Percentiles rank a stretch among this genome's conserved stretches.
phyloP scores from a whole-genome alignment of 2,329 filamentous ascomycete species.

The Exophiala xenobiotica region DNA sequence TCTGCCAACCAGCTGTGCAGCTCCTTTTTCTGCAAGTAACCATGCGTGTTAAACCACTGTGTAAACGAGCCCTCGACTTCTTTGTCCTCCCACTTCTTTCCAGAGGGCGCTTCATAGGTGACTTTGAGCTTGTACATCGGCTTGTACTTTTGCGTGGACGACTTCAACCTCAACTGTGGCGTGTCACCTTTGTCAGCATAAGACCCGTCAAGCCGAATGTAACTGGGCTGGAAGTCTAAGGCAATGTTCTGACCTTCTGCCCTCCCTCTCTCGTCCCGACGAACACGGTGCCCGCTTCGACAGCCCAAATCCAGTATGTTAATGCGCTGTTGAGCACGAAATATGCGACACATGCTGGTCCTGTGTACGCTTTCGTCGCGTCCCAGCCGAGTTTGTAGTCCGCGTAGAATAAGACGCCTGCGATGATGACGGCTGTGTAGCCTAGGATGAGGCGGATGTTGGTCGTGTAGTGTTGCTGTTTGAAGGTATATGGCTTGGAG shows the following conservation, averaged over 20 bases:
- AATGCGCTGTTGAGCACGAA: conserved; percentile 73
- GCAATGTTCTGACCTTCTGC: conserved; percentile 59
- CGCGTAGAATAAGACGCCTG: conserved; percentile 80
- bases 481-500: conserved; percentile 62
- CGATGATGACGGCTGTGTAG: conserved; percentile 76
- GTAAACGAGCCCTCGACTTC: conserved; percentile 59
- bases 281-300: conserved; percentile 82
- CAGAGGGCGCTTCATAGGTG: conserved; percentile 40
- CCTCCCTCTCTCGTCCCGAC: conserved; percentile 69
- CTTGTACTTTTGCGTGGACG: conserved; percentile 72
- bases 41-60: conserved; percentile 59
- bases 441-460: conserved; percentile 83
- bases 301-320: conserved; percentile 78
- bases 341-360: conserved; percentile 76
- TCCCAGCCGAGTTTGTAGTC: conserved; percentile 94
- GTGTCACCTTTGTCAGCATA: no score
- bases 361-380: conserved; percentile 75
- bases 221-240: no score
- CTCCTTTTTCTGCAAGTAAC: conserved; percentile 60
- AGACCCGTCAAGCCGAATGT: no score
- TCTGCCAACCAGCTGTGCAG: conserved; percentile 62
- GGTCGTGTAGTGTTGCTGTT: conserved; percentile 73
- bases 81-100: conserved; percentile 44
- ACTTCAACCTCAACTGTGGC: conserved; percentile 70
- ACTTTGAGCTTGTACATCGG: conserved; percentile 78